Evolutionary conservation across 495 filamentous ascomycete species (phyloP), one percentile per base, ranked within the genome.

Genomic region (Schizothecium vesticola): DNA sequence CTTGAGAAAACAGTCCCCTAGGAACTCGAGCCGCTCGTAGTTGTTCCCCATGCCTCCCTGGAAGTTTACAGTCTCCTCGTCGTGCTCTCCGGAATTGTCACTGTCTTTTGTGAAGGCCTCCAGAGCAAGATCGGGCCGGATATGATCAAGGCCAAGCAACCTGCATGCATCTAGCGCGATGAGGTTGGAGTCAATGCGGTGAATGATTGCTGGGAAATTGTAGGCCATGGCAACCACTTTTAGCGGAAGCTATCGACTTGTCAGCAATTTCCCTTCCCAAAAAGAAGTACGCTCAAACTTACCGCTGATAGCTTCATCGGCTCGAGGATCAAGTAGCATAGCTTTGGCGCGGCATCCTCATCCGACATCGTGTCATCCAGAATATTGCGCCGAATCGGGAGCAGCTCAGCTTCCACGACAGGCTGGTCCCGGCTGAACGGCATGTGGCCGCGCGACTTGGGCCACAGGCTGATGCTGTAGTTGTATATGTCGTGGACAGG

Each of bases 71-170:
- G 91, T 86, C 67, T 90, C 85, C 13, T 80, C 81, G 11, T 83
- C 83, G 67, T 93, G 89, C 59, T 97, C 93, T 36, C 91, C 91
- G 3, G 89, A 90, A 71, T 97, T 96, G 72, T 97, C 92, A 9
- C 92, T 93, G 73, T 98, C 93, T 73, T 99, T 98, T 1, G 95
- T 99, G 28, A 97, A 83, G 1, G 95, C 93, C 73, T 97, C 96
- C 1, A 99, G 81, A 0, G 94, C 94, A 59, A 92, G 81, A 8
- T 85, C 85, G 0, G 90, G 85, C 7, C 80, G 79, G n/a, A 96
- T 80, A 19, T 91, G 16, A 0, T 71, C 73, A 10, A 87, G 75
- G 13, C 86, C 78, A 59, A 89, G 88, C 13, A 87, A 86, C 22
- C 65, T 69, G 73, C 81, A 85, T 11, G 77, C 78, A 67, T 99